Evolutionary conservation across 2,329 filamentous ascomycete species (phyloP), one percentile per base, ranked within the genome.

Genomic region (Rhynchosporium graminicola): DNA sequence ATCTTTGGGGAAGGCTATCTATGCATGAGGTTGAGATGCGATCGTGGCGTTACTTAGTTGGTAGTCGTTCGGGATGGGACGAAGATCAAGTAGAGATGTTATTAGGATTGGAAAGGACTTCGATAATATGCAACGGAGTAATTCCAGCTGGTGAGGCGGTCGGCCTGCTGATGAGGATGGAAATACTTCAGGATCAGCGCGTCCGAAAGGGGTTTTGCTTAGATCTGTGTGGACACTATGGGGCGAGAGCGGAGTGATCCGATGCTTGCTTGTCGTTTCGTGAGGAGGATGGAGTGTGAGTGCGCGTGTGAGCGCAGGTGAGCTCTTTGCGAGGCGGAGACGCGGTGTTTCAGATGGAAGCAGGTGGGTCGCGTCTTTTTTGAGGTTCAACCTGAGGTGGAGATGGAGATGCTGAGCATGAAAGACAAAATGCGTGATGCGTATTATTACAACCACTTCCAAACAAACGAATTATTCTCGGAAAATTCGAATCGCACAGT

Each of bases 1-100:
- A 92, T 91, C 58, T 58, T 5, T 36, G 61, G 62, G 40, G 48
- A 57, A 54, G 57, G 61, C 66, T 71, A 67, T 33, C 66, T 67
- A 67, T 56, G 60, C 68, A 72, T 73, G 58, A 65, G 64, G 60
- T 20, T 48, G 43, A 46, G 43, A 38, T 38, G 12, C 28, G 36
- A 36, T 31, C 15, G 52, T 45, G 46, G 60, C 47, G 52, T 20
- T 26, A 12, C 31, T 29, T 45, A 55, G 9, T 59, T 48, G 33
- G 59, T 60, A n/a, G 29, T 46, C 6, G 46, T 48, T 42, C 26
- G 28, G 13, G 55, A 58, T 57, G 61, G 48, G 63, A 63, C 50
- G 56, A 58, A 57, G 46, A 42, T 60, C 60, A 62, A 60, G 40
- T 60, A 55, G 46, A 47, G 57, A 36, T 45, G 48, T 47, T 54